These are phyloP conservation scores for Ilex asprella DNA, from an alignment of 257 asterid species.

Conservation along the genomic window DNA sequence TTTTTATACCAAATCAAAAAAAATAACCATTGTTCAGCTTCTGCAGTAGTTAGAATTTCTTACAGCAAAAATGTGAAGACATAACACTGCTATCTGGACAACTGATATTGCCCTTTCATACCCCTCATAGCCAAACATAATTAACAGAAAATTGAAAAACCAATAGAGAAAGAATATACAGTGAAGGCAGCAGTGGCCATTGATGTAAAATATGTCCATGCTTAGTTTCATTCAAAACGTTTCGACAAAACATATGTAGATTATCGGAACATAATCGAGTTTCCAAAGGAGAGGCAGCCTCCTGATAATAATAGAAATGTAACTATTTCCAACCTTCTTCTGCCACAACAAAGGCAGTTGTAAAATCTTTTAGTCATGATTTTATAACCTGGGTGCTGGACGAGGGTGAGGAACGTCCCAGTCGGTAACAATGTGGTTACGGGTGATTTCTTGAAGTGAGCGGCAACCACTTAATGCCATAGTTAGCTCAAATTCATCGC, in stretches of 20 bases:
- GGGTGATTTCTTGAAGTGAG: slow-evolving; percentile 69
- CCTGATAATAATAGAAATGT: slow-evolving; percentile 12
- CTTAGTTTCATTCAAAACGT: neutral
- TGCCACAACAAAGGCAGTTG: neutral
- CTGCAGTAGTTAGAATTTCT: no score
- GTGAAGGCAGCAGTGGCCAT: slow-evolving; percentile 8
- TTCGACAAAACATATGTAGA: slow-evolving; percentile 16
- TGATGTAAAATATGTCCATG: slow-evolving; percentile 2
- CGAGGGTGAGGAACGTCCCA: slow-evolving; percentile 67
- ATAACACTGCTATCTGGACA: no score
- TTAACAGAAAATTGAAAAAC: no score
- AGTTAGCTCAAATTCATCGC: slow-evolving; percentile 84
- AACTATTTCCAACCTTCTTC: slow-evolving; percentile 9
- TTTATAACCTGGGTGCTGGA: slow-evolving; percentile 57
- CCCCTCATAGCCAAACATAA: no score
- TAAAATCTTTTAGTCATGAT: slow-evolving; percentile 4
- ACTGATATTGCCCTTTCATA: no score
- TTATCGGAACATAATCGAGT: slow-evolving; percentile 25
- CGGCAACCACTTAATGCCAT: slow-evolving; percentile 94
- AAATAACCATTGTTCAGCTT: no score
- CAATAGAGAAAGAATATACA: slow-evolving; percentile 7
- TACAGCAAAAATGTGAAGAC: no score
- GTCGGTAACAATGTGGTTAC: slow-evolving; percentile 64
- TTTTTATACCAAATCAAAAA: no score
- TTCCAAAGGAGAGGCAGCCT: slow-evolving; percentile 14